Evolutionary conservation across 208 protist species (phyloP).

Genomic region (Porcisia deanei): DNA sequence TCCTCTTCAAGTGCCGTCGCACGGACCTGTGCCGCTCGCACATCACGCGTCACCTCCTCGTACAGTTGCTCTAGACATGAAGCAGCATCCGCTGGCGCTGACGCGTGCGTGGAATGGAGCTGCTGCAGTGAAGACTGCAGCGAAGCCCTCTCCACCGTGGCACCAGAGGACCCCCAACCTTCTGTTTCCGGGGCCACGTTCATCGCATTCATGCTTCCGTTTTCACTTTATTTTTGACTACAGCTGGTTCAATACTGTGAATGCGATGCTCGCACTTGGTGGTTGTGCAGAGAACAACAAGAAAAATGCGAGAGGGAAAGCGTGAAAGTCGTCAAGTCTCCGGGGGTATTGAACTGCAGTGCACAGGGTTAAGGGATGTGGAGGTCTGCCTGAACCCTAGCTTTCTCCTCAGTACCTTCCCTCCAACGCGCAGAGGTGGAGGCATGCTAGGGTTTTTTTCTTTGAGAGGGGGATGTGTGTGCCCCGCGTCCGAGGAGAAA

Average conservation of each 20-base stretch:
- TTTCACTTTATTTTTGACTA: background rate
- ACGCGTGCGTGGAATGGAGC: slow-evolving; percentile 6
- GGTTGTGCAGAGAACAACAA: background rate
- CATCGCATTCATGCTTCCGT: background rate
- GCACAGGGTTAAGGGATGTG: background rate
- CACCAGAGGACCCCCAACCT: background rate
- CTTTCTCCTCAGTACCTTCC: too few relatives aligned
- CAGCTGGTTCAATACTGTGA: background rate
- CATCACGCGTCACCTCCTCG: slow-evolving; percentile 36
- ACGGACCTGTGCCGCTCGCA: slow-evolving; percentile 30
- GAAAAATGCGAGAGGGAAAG: background rate
- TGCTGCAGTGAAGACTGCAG: slow-evolving; percentile 4
- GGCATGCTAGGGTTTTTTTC: too few relatives aligned
- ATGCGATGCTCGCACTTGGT: background rate
- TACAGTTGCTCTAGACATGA: slow-evolving; percentile 27
- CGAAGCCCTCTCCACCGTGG: background rate
- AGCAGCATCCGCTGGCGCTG: slow-evolving; percentile 22
- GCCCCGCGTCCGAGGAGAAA: background rate
- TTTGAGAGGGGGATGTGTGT: background rate
- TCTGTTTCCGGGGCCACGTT: background rate
- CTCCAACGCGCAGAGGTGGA: too few relatives aligned
- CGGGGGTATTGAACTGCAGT: background rate
- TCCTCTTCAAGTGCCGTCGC: slow-evolving; percentile 21
- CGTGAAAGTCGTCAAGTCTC: background rate
- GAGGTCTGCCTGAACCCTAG: too few relatives aligned